phyloP scores from a whole-genome alignment of 306 rosid species.

The Pterocarpus santalinus region DNA sequence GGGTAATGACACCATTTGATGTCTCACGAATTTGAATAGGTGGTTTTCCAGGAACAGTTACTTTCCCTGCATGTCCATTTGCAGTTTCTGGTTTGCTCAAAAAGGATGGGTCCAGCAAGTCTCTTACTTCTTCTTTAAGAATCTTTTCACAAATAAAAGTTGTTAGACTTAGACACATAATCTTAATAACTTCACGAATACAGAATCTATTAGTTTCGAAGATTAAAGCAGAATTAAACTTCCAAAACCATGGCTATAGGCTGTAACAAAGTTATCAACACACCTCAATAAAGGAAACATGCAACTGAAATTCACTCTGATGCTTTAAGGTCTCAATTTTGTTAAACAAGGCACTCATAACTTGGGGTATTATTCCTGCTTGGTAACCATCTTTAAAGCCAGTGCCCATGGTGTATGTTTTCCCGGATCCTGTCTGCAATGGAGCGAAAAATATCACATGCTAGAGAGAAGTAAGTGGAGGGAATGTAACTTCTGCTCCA shows the following conservation, averaged over 20 bases:
- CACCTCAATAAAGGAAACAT: conserved; percentile 98
- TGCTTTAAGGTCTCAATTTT: conserved; percentile 84
- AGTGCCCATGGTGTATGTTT: conserved; percentile 99
- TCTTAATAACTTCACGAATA: conserved; percentile 40
- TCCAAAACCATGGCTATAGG: conserved; percentile 30
- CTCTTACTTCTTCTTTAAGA: conserved; percentile 95
- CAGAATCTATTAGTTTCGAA: conserved; percentile 22
- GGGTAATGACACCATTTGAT: conserved; percentile 92
- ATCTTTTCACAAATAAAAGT: conserved; percentile 64
- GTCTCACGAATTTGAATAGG: conserved; percentile 97
- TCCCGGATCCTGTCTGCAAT: conserved; percentile 97
- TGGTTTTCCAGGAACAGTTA: conserved; percentile 75
- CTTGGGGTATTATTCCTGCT: conserved; percentile 90
- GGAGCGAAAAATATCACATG: conserved; percentile 52
- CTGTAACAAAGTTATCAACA: conserved; percentile 34
- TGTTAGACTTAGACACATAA: conserved; percentile 59
- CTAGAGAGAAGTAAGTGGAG: conserved; percentile 31
- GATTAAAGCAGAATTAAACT: conserved; percentile 31
- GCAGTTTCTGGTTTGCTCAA: conserved; percentile 79
- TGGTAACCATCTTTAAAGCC: conserved; percentile 86
- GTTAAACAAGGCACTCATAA: conserved; percentile 79
- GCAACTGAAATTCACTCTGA: conserved; percentile 90
- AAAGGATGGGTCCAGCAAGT: conserved; percentile 81
- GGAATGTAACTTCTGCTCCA: conserved; percentile 36
- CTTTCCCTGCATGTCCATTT: conserved; percentile 84